Evolutionary conservation across 2,329 filamentous ascomycete species (phyloP).

Genomic region (Hirsutella thompsonii): DNA sequence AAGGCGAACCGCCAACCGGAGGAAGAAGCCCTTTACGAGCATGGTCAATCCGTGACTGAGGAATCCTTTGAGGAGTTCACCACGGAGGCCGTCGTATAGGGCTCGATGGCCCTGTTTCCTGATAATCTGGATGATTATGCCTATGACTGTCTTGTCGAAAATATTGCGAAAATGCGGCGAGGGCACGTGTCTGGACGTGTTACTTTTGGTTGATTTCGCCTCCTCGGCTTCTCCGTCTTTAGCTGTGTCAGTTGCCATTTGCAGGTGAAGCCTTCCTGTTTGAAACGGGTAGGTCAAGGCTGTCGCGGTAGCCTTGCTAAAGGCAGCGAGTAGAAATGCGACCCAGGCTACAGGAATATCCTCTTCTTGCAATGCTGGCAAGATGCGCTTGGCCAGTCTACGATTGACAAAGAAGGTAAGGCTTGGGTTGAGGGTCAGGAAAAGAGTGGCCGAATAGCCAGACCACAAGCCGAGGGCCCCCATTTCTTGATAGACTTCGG

Average conservation of each 20-base stretch:
- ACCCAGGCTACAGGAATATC: slow-evolving; percentile 24
- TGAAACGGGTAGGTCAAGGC: slow-evolving; percentile 75
- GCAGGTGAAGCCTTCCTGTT: slow-evolving; percentile 68
- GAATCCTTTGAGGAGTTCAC: slow-evolving; percentile 72
- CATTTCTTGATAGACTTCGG: slow-evolving; percentile 53
- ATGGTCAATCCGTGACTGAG: slow-evolving; percentile 80
- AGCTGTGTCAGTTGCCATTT: slow-evolving; percentile 34
- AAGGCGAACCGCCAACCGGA: slow-evolving; percentile 55
- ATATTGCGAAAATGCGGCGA: slow-evolving; percentile 8
- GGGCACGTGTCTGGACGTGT: slow-evolving; percentile 1
- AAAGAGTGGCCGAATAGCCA: slow-evolving; percentile 68
- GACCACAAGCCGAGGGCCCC: slow-evolving; percentile 73
- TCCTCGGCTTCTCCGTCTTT: slow-evolving; percentile 4
- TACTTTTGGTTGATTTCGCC: background rate
- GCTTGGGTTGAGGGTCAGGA: slow-evolving; percentile 75
- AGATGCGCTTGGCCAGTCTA: slow-evolving; percentile 46
- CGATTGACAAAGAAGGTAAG: slow-evolving; percentile 79
- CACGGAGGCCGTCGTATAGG: slow-evolving; percentile 64
- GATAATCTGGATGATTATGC: slow-evolving; percentile 43
- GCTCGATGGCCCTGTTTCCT: slow-evolving; percentile 53
- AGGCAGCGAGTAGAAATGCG: slow-evolving; percentile 47
- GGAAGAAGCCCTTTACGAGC: slow-evolving; percentile 69
- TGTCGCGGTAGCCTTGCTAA: slow-evolving; percentile 67
- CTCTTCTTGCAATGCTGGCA: slow-evolving; percentile 33
- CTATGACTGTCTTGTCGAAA: slow-evolving; percentile 42